Conservation (phyloP, 495 filamentous ascomycete species). For the Neurospora africana region DNA sequence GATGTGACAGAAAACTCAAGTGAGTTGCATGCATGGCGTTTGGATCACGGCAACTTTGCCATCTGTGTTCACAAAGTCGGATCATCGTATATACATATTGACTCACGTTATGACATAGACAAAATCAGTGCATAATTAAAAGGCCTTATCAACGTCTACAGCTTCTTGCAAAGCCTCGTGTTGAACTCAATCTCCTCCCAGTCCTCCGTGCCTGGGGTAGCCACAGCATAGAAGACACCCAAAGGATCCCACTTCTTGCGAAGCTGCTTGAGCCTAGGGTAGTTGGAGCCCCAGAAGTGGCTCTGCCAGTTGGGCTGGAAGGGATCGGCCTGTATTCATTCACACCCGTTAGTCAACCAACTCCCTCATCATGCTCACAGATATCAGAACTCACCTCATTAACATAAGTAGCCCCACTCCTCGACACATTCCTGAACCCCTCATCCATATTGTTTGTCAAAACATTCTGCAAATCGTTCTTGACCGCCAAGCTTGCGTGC, state of each 20-base stretch:
- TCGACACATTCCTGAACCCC: conserved; percentile 20
- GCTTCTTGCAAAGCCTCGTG: conserved; percentile 23
- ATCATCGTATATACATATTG: not conserved
- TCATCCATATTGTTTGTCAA: conserved; percentile 18
- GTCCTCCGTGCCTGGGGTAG: conserved; percentile 30
- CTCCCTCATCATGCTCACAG: not conserved
- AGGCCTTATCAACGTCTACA: not conserved
- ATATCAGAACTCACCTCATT: conserved; percentile 27
- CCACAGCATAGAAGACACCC: conserved; percentile 35
- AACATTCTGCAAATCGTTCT: conserved; percentile 15
- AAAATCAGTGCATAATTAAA: not conserved
- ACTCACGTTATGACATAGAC: not conserved
- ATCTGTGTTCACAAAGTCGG: not conserved
- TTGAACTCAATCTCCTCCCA: conserved; percentile 30
- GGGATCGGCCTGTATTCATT: conserved; percentile 29
- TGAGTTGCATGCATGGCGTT: not conserved
- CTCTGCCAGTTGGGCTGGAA: conserved; percentile 28
- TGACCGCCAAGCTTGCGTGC: conserved; percentile 4
- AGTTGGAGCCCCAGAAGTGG: conserved; percentile 29
- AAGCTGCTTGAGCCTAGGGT: conserved; percentile 22
- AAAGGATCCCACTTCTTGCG: conserved; percentile 46
- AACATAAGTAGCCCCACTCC: conserved; percentile 28
- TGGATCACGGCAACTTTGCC: not conserved
- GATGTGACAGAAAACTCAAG: not conserved
- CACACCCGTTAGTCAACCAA: not conserved